Base-by-base conservation (phyloP, 2,329 filamentous ascomycete species). In the Fusarium praegraminearum region DNA sequence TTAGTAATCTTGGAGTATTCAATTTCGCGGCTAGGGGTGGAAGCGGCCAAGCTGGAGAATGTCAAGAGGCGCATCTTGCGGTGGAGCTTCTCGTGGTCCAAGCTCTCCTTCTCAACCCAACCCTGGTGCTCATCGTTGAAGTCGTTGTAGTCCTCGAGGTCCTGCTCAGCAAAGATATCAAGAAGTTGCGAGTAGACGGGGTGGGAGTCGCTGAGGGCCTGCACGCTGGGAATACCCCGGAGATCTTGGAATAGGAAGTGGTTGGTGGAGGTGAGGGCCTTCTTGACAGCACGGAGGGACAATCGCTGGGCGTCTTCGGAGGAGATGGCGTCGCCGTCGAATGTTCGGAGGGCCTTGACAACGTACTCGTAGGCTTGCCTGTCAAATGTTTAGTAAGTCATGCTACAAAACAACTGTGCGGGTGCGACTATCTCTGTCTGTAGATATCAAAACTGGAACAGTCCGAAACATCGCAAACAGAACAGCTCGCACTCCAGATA, bases 61-160 rank as follows among this genome's bases (percentile, higher is more conserved):
- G 96, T 98, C 62, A 99, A 88, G 46, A 99, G 89, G 74, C 96
- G 93, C 87, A 98, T 98, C 87, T 99, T 99, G 81, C 92, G 93
- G 86, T 94, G 90, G 72, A 98, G 88, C 67, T 89, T 89, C 55
- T 88, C 87, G 76, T 87, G 86, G 78, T 97, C 90, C 50, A 91
- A 87, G 70, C 89, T 87, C 77, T 93, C 88, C 76, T 91, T 87
- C 80, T 94, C 90, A 65, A 98, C 83, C 83, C 93, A 97, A 68
- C 91, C 92, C 70, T 92, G 88, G 82, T 97, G 93, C 83, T 97
- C 93, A 76, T 97, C 92, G 79, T 93, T 90, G 85, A 98, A 98
- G 82, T 97, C 94, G 80, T 93, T 92, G 84, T 96, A 97, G 82
- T 97, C 93, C 79, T 98, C 94, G 57, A 98, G 89, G 74, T 94